A percentile compares a stretch with the other conserved stretches of the same genome.
These are phyloP conservation scores for Corylus heterophylla DNA, from an alignment of 306 rosid genomes.

Conservation along the genomic window DNA sequence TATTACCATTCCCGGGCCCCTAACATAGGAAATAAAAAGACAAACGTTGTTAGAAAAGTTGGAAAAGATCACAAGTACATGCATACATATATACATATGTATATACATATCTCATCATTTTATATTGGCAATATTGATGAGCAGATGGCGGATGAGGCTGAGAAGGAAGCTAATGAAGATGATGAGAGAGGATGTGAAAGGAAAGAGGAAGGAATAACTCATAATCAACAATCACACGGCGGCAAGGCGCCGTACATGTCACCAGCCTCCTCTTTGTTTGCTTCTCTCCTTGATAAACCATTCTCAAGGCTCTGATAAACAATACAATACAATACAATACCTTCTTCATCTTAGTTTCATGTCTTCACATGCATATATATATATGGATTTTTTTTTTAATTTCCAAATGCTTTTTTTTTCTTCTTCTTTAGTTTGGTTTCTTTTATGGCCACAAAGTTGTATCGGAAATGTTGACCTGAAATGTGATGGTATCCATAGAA, in stretches of 20 bases:
- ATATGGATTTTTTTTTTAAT: too few relatives aligned
- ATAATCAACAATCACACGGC: neutral
- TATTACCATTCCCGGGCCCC: too few relatives aligned
- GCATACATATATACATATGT: neutral
- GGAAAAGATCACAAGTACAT: too few relatives aligned
- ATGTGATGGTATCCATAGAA: too few relatives aligned
- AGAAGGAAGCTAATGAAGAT: constrained; percentile 20
- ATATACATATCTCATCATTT: neutral
- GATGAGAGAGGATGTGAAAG: neutral
- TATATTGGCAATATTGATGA: neutral
- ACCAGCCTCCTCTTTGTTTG: neutral
- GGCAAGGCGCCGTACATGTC: neutral
- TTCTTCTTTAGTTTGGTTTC: too few relatives aligned
- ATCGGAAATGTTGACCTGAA: too few relatives aligned
- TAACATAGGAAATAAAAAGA: too few relatives aligned
- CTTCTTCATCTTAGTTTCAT: too few relatives aligned
- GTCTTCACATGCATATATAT: too few relatives aligned
- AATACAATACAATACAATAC: neutral
- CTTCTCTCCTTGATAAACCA: neutral
- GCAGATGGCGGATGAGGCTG: constrained; percentile 37
- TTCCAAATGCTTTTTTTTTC: too few relatives aligned
- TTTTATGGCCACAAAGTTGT: too few relatives aligned
- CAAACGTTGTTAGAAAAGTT: too few relatives aligned
- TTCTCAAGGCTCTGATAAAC: neutral
- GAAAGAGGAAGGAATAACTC: neutral